Evolutionary conservation across 1,284 basidiomycete species (phyloP).

Genomic region (Leccinum subrobustum): DNA sequence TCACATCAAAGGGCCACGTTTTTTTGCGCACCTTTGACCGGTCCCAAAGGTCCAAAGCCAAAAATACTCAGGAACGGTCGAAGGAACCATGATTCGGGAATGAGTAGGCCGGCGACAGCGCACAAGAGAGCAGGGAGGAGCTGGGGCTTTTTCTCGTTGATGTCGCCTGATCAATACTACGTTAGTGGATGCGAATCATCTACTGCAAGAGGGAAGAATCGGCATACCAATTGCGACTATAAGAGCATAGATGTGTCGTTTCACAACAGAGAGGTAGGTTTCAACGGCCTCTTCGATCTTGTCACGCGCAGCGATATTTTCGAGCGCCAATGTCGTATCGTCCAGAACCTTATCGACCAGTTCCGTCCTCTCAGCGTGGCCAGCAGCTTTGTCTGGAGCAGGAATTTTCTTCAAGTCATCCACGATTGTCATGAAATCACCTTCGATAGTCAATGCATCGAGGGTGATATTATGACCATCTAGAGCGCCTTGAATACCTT

Average conservation of each 20-base stretch:
- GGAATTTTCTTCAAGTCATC: not conserved
- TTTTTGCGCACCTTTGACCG: conserved; percentile 13
- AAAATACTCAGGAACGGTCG: conserved; percentile 7
- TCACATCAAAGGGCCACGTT: not conserved
- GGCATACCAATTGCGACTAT: conserved; percentile 9
- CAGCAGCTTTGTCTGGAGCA: conserved; percentile 2
- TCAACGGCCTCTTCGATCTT: conserved; percentile 1
- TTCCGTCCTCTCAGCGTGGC: conserved; percentile 8
- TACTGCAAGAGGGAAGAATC: not conserved
- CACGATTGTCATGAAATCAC: not conserved
- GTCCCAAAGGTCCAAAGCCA: conserved; percentile 17
- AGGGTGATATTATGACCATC: conserved; percentile 1
- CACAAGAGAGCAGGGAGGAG: conserved; percentile 8
- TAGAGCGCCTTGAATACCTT: conserved; percentile 1
- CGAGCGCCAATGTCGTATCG: not conserved
- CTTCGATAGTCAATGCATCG: conserved; percentile 6
- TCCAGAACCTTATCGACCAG: conserved; percentile 14
- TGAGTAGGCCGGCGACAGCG: conserved; percentile 7
- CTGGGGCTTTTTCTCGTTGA: conserved; percentile 15
- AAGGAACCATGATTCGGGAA: conserved; percentile 18
- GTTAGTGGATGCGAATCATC: not conserved
- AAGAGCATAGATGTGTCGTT: conserved; percentile 2
- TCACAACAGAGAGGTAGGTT: conserved; percentile 5
- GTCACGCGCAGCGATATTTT: not conserved
- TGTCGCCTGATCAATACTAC: conserved; percentile 13